Base-by-base conservation (phyloP, 495 filamentous ascomycete species). In the Sphaerosporella brunnea region DNA sequence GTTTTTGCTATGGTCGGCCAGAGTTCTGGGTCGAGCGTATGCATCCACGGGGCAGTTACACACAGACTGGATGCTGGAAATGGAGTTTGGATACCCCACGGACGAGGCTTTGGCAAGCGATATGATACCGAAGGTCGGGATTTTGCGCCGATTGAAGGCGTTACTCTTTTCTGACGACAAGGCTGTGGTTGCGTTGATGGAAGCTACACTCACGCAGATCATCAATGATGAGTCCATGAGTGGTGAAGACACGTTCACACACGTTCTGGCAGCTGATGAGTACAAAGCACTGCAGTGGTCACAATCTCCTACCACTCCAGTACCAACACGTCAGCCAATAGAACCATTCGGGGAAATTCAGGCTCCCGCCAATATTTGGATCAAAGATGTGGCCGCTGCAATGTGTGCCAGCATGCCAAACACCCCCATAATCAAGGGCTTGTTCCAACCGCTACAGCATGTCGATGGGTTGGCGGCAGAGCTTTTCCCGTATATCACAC, bases 1-100 rank as follows among this genome's bases (percentile, higher is more conserved):
- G 18, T 96, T 90, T 59, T 64, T 81, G 10, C 63, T 82, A 2
- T 97, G 90, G 90, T 81, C 80, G 32, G 85, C 79, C 4, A 73
- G 77, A 45, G 79, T 86, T 13, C 68, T 97, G 19, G 90, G 90
- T 16, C 73, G 84, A 53, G 78, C 84, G 0, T 96, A 86, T 64
- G 77, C 80, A 36, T 71, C 80, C 2, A 81, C 76, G 40, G 83
- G 83, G 15, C 65, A 73, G 48, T 70, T 82, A 18, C 71, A 73
- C 24, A 59, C 60, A 41, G 69, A 72, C 32, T 65, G 81, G 48
- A 60, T 75, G 0, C 68, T 68, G 10, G 78, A 82, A 49, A 74
- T 71, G 21, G 66, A 63, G 11, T 62, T 79, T 7, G 60, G 67
- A 19, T 59, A 69, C 38, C 69, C 73, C 50, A 66, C 63, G 41